phyloP scores from a whole-genome alignment of 2,329 filamentous ascomycete species.

The Colletotrichum paranaense region DNA sequence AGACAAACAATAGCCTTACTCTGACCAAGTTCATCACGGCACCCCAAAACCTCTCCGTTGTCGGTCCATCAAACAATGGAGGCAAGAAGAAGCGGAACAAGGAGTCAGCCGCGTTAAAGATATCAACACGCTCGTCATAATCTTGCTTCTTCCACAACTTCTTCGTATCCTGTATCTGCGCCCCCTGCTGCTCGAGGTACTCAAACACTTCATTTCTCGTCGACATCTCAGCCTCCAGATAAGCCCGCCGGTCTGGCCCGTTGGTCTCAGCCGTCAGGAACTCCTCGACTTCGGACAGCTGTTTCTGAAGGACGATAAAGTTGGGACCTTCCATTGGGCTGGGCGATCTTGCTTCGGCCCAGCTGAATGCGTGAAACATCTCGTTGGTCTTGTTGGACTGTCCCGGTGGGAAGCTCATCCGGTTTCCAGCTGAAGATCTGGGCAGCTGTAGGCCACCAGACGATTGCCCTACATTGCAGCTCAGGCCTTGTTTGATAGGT shows the following conservation, averaged over 20 bases:
- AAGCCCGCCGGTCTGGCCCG: constrained; percentile 16
- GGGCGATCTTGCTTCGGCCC: constrained; percentile 8
- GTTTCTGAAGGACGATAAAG: constrained; percentile 27
- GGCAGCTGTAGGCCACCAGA: neutral
- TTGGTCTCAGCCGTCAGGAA: constrained; percentile 29
- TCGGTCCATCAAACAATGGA: constrained; percentile 47
- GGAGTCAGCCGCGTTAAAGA: constrained; percentile 53
- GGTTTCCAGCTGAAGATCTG: constrained; percentile 3
- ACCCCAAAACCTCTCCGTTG: constrained; percentile 56
- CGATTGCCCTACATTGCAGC: neutral
- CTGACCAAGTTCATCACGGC: constrained; percentile 46
- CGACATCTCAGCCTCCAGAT: constrained; percentile 22
- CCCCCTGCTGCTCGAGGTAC: constrained; percentile 35
- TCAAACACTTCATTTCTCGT: constrained; percentile 44
- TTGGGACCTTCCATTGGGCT: constrained; percentile 24
- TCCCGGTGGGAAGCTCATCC: constrained; percentile 18
- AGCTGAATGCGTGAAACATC: constrained; percentile 34
- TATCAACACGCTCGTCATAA: constrained; percentile 49
- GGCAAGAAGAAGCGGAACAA: constrained; percentile 58
- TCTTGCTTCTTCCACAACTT: constrained; percentile 38
- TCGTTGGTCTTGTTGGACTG: constrained; percentile 9
- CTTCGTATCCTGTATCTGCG: neutral
- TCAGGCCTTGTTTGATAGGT: neutral
- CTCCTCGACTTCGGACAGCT: constrained; percentile 27
- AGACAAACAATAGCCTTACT: constrained; percentile 38